A percentile compares a stretch with the other conserved stretches of the same genome.
phyloP scores from a whole-genome alignment of 2,329 filamentous ascomycete species.

The Septoria petroselini region DNA sequence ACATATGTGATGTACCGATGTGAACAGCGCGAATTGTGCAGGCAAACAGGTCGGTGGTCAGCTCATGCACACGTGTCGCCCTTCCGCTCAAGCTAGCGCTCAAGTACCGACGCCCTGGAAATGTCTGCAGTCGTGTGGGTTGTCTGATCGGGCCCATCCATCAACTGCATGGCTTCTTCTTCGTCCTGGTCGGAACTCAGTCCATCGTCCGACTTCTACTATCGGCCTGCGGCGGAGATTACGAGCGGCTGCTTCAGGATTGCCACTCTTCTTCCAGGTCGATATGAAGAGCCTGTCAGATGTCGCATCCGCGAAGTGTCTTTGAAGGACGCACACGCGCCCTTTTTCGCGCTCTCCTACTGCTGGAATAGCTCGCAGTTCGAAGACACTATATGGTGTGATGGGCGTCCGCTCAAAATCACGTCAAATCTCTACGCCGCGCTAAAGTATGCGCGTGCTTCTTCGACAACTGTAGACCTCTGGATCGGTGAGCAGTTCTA shows the following conservation, averaged over 20 bases:
- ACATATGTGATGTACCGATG: too few relatives aligned
- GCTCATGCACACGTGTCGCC: background rate
- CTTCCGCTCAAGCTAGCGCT: background rate
- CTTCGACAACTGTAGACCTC: constrained; percentile 14
- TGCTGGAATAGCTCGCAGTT: constrained; percentile 19
- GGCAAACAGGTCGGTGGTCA: too few relatives aligned
- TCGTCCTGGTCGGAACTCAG: constrained; percentile 18
- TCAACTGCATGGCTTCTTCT: constrained; percentile 17
- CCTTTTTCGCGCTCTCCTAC: constrained; percentile 23
- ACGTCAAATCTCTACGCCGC: constrained; percentile 23
- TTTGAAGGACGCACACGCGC: constrained; percentile 17
- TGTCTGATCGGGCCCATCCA: background rate
- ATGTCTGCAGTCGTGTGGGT: background rate
- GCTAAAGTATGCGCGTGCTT: constrained; percentile 22
- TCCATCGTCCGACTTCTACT: constrained; percentile 23
- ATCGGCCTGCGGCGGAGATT: constrained; percentile 19
- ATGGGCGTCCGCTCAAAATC: constrained; percentile 19
- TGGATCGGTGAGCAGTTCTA: constrained; percentile 16
- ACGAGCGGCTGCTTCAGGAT: constrained; percentile 19
- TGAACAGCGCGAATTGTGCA: too few relatives aligned
- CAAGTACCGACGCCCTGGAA: background rate
- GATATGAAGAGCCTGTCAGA: constrained; percentile 17
- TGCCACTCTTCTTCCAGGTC: constrained; percentile 19
- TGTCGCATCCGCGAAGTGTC: constrained; percentile 21
- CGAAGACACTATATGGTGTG: constrained; percentile 19